Evolutionary conservation across 225 moss, liverwort and hornwort genomes (phyloP).

Genomic region (Thuidium tamariscinum): DNA sequence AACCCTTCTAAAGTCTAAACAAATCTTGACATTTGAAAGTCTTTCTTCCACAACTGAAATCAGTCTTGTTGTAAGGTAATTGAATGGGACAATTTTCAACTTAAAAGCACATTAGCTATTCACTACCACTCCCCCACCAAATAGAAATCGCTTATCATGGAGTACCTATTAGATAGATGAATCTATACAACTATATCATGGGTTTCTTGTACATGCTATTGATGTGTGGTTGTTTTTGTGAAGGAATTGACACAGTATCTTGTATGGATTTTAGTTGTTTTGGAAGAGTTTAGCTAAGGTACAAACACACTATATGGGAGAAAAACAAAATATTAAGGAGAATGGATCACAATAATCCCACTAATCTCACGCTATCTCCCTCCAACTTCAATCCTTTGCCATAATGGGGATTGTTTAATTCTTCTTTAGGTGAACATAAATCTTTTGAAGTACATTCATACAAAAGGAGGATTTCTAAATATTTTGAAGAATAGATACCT

Average conservation of each 20-base stretch:
- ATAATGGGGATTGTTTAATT: background rate
- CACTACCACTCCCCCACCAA: background rate
- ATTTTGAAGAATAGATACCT: no score
- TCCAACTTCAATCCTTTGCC: fast-evolving
- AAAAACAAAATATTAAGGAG: background rate
- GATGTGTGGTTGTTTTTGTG: background rate
- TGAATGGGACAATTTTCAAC: background rate
- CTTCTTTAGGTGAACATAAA: fast-evolving
- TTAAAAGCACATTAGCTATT: background rate
- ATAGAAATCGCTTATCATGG: background rate
- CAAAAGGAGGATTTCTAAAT: fast-evolving
- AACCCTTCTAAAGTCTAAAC: fast-evolving
- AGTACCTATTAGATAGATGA: no score
- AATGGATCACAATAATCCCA: background rate
- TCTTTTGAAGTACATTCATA: background rate
- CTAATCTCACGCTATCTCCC: background rate
- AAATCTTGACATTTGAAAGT: fast-evolving
- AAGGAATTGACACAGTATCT: background rate
- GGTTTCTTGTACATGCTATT: fast-evolving
- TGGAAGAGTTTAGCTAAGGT: background rate
- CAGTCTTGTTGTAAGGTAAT: background rate
- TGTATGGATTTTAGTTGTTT: background rate
- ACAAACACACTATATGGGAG: background rate
- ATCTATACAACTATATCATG: background rate
- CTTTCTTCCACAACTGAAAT: background rate